Base-by-base conservation (phyloP, 495 filamentous ascomycete genomes). In the Penicillium paxilli region DNA sequence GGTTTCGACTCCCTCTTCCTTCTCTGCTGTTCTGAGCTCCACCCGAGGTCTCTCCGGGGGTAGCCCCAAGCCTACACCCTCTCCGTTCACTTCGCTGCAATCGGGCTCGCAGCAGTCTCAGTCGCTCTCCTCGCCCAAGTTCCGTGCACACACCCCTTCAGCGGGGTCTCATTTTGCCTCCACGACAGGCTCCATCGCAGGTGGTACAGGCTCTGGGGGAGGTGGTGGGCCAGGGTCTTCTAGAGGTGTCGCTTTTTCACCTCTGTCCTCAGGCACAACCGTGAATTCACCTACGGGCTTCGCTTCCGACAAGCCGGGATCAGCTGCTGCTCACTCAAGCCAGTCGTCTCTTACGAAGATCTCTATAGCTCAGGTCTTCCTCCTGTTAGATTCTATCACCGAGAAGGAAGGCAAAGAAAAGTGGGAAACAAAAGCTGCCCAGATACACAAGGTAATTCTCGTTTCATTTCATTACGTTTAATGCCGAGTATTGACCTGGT, bases 341-440 rank as follows among this genome's bases (percentile, higher is more conserved):
- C 78, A 80, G 63, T 80, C 80, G 9, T 82, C 80, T 10, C 69
- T 82, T 22, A 75, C 89, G 37, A 96, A 91, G 68, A 93, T 99
- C 68, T 91, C 90, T 52, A 87, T 95, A 60, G 91, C 93, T 51
- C 95, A 99, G 79, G 85, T 98, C 51, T 95, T 92, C 73, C 80
- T 99, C 52, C 82, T 98, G 30, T 82, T 99, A 53, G 93, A 91
- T 76, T 90, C 90, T 22, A 89, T 96, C 66, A 96, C 91, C 64
- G 92, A 97, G 71, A 92, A 90, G 70, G 90, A 93, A 71, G 83
- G 84, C 51, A 87, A 88, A 68, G 81, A 86, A 59, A 96, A 95
- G 90, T 97, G 91, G 89, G 92, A 98, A 65, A 80, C 83, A 33
- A 92, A 95, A 74, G 86, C 86, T 59, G 91, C 94, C 65, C 90